Evolutionary conservation across 2,329 filamentous ascomycete genomes (phyloP), one percentile per base, ranked within the genome.

Genomic region (Coniella vitis): DNA sequence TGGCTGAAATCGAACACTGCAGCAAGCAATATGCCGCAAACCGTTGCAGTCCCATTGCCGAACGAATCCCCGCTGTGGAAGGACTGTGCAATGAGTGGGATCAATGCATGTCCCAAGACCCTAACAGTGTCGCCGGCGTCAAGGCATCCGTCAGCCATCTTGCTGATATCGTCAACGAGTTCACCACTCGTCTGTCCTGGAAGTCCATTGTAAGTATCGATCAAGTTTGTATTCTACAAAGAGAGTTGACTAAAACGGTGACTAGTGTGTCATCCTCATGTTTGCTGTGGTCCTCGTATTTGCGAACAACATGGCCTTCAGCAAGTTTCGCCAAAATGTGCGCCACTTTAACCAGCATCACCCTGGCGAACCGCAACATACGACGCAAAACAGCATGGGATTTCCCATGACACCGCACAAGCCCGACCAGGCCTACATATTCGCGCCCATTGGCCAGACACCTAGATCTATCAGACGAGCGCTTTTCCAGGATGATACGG

Each of bases 131-230:
- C 48, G 90, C 87, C 56, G 76, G 84, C 34, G 85, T 91, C 37
- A 85, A 84, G 59, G 81, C 95, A 35, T 88, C 86, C 16, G 90
- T 89, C 4, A 85, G 87, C 61, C 93, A 90, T 21, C 86, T 96
- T 62, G 91, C 91, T 1, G 82, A 89, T 61, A 95, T 98, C 36
- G 84, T 97, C 66, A 96, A 97, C 63, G 85, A 86, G 60, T 96
- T 97, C 64, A 84, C 95, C 4, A 38, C 39, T 7, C 38, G 49
- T 3, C 36, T 53, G 20, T 53, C 51, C 14, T 53, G 51, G 51
- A 53, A 53, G 16, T 46, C 51, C 4, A 53, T 49, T n/a, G 48
- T 50, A 32, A 31, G 38, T 48, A n/a, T 31, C 37, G 12, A n/a
- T n/a, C 4, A 14, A 22, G 19, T 12, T 20, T 25, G n/a, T 10